Base-by-base conservation (phyloP, 2,329 filamentous ascomycete genomes). In the Cytospora paraplurivora region DNA sequence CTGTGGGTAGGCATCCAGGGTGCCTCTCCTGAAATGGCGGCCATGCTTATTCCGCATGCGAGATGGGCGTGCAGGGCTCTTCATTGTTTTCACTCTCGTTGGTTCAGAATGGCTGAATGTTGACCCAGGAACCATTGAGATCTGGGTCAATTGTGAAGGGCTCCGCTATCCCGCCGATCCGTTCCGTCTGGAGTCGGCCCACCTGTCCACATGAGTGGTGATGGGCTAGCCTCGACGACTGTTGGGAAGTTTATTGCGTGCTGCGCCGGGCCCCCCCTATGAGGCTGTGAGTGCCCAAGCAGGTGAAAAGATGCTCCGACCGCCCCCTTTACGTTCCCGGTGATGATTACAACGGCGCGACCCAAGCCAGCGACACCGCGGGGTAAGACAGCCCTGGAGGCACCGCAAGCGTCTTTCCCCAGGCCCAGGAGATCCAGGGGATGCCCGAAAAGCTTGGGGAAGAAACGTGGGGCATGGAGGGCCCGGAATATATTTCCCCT, bases 391-490 rank as follows among this genome's bases (percentile, higher is more conserved):
- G 35, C 11, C 7, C 34, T 11, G 34, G 34, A 56, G 44, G 21
- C 35, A 51, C 51, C 51, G 47, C 62, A 65, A 52, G 37, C 54
- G 34, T 62, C 44, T 50, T 65, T 55, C 63, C 63, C 63, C 59
- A 58, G 59, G 54, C 59, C 21, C n/a, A n/a, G 5, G 5, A 17
- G 27, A 27, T 27, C 27, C 37, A 47, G 15, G 11, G 21, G 3
- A 47, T 47, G 38, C 8, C 35, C 12, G 35, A 3, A 37, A 57
- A 49, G 55, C 34, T 59, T 62, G 58, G 62, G 60, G 54, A 53
- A 55, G 52, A 66, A 44, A 66, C 62, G 62, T 66, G 65, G 65
- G 65, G 47, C 58, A 41, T 38, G 63, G 61, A 35, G 37, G 47
- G 27, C 47, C 51, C 58, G 65, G 62, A 66, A 53, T 59, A 51